Conservation (phyloP, 1,284 basidiomycete species). For the Marasmius fiardii region DNA sequence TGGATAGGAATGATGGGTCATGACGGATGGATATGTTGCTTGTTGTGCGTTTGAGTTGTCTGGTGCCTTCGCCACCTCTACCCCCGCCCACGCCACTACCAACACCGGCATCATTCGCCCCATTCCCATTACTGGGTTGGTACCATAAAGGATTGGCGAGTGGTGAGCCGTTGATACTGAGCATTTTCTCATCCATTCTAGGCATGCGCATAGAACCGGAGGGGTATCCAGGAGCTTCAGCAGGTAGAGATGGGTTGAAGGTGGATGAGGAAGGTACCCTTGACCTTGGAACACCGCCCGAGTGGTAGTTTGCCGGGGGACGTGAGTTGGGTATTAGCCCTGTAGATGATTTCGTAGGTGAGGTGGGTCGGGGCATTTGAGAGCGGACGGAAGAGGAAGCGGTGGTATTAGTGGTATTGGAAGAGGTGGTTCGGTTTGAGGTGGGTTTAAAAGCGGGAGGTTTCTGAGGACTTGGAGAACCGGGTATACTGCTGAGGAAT, state of each 20-base stretch:
- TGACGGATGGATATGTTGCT: constrained; percentile 62
- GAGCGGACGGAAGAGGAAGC: constrained; percentile 34
- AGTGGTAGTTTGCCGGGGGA: constrained; percentile 1
- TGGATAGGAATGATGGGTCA: constrained; percentile 52
- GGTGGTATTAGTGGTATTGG: too few species aligned
- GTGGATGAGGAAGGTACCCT: constrained; percentile 64
- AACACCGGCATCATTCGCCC: neutral
- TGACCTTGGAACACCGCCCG: constrained; percentile 15
- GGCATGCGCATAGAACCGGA: constrained; percentile 42
- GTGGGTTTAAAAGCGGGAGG: constrained; percentile 33
- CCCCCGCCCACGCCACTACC: neutral
- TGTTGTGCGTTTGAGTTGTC: constrained; percentile 45
- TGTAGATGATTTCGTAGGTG: constrained; percentile 11
- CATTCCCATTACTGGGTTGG: neutral
- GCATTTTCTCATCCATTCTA: constrained; percentile 66
- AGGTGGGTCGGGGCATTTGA: constrained; percentile 48
- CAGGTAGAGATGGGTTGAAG: constrained; percentile 64
- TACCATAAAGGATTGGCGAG: constrained; percentile 65
- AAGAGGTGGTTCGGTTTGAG: constrained; percentile 27
- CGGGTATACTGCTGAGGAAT: constrained; percentile 32
- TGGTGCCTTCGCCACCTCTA: neutral
- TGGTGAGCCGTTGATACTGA: constrained; percentile 75
- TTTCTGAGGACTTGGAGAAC: constrained; percentile 59
- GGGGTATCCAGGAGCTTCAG: constrained; percentile 63
- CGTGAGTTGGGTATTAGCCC: constrained; percentile 3